These are phyloP conservation scores for Colletotrichum sp. DNA, from an alignment of 2,329 filamentous ascomycete species.

Conservation along the genomic window DNA sequence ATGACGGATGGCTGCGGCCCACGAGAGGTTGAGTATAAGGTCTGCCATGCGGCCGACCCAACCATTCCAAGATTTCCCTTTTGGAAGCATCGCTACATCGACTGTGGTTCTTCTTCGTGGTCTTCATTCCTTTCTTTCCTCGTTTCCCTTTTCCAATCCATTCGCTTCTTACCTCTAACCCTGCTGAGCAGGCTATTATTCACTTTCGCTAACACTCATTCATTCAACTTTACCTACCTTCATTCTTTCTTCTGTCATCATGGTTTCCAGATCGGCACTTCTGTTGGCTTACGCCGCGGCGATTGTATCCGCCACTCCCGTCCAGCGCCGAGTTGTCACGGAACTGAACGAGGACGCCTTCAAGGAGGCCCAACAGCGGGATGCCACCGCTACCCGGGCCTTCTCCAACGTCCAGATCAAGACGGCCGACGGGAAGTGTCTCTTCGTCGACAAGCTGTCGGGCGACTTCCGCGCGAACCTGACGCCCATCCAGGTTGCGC, in stretches of 20 bases:
- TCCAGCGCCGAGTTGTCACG: constrained; percentile 40
- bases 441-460: constrained; percentile 51
- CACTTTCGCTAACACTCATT: constrained; percentile 17
- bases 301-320: constrained; percentile 30
- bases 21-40: constrained; percentile 10
- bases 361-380: constrained; percentile 49
- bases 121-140: constrained; percentile 21
- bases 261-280: constrained; percentile 26
- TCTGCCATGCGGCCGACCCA: neutral
- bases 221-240: neutral
- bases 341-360: constrained; percentile 47
- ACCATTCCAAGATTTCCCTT: neutral
- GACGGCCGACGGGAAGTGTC: constrained; percentile 48
- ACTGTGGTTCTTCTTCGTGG: constrained; percentile 24
- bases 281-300: constrained; percentile 30
- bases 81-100: neutral
- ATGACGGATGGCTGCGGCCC: neutral
- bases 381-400: constrained; percentile 47
- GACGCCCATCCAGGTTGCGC: constrained; percentile 48
- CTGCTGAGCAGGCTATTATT: constrained; percentile 34
- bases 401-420: constrained; percentile 50
- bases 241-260: constrained; percentile 26
- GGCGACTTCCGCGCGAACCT: constrained; percentile 55
- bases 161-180: constrained; percentile 17
- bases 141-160: constrained; percentile 1